Base-by-base conservation (phyloP, 176 grass and related monocot species). In the Tuctoria greenei region DNA sequence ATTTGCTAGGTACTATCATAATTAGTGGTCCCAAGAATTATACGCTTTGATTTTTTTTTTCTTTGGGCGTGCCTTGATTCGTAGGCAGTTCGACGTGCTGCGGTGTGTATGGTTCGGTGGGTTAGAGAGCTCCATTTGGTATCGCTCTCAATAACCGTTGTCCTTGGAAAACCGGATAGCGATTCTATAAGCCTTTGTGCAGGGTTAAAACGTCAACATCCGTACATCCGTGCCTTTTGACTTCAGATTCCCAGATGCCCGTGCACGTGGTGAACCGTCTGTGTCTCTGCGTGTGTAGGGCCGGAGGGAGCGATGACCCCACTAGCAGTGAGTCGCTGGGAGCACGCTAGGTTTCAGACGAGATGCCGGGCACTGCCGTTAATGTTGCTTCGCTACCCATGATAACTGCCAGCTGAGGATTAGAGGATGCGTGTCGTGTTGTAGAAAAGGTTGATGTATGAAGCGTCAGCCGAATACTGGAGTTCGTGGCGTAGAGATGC, bases 81-180 rank as follows among this genome's bases (percentile, higher is more conserved):
- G 18, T 69, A 69, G 23, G 16, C 52, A n/a, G n/a, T n/a, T n/a
- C n/a, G n/a, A n/a, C 17, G 25, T 59, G 27, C 28, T n/a, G 20
- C n/a, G 52, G 40, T 37, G 11, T 24, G 56, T 56, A n/a, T n/a
- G 31, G 46, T 55, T 79, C 10, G 68, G 47, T 67, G 0, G 44
- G 31, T 1, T 17, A 15, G 26, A 59, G 64, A 46, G 10, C 34
- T 54, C 60, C 36, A 55, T 38, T 75, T 16, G 35, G 1, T 5
- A 42, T 88, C 75, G 41, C 75, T 83, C 75, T 63, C 75, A 64
- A 70, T 75, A 59, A 47, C 80, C 69, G 67, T 51, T 61, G 80
- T 65, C 44, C 35, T 74, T 37, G 2, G 4, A 7, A 14, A 15
- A 82, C 35, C n/a, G 36, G 80, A 71, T 57, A 7, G 64, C 27